Evolutionary conservation across 345 rosid genomes (phyloP), one percentile per base, ranked within the genome.

Genomic region (Bruguiera parviflora): DNA sequence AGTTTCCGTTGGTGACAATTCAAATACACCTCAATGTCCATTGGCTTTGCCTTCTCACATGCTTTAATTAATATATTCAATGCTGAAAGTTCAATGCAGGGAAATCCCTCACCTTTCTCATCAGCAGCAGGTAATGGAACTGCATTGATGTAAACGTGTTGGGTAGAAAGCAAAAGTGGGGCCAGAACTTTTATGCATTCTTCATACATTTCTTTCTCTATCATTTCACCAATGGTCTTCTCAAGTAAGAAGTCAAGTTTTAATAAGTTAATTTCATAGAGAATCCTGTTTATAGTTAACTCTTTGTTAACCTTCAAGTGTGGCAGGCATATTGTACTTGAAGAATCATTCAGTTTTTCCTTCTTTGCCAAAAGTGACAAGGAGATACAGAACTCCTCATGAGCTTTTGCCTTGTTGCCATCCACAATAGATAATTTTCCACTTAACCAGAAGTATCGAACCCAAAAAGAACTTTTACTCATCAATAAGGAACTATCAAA

Each of bases 391-490:
- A 85, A 79, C 67, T 90, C 91, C 67, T 87, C 85, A 74, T 73
- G 83, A 67, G 96, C 97, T 86, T 88, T 92, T 67, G 79, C 81
- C 77, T 88, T 95, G 77, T 90, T 83, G 43, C 86, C 85, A 72
- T 95, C 96, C 79, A 77, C 75, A 71, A 87, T 78, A 61, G 96
- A 92, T 74, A 95, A 74, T 69, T 82, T 88, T 39, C 96, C 99
- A 78, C 93, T 89, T 84, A 92, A 81, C 96, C 97, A 95, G 82
- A 86, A 90, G 79, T 82, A 92, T 25, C 97, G 85, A 78, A 73
- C 78, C 99, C 99, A 92, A 70, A 91, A 90, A 68, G 85, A 79
- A 66, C 76, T 79, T 68, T 87, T 88, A 71, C 73, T 51, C 47
- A 71, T 69, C 76, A 76, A 70, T 32, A 80, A 71, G 75, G 74